These are phyloP conservation scores for Acarospora socialis DNA, from an alignment of 2,329 filamentous ascomycete genomes.

Conservation along the genomic window DNA sequence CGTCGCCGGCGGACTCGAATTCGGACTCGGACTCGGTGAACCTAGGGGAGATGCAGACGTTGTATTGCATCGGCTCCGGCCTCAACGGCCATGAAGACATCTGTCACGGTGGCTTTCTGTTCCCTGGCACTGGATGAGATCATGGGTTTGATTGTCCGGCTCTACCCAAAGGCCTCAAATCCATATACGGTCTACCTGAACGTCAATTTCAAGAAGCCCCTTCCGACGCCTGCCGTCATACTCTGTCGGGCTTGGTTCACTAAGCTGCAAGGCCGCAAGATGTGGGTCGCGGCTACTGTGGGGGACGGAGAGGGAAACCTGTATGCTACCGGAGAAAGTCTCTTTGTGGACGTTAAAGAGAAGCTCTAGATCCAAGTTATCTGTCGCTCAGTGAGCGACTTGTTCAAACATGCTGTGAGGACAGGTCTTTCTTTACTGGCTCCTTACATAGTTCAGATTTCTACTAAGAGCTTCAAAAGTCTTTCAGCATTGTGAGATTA, in stretches of 20 bases:
- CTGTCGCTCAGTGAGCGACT: too few species aligned
- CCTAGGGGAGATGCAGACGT: too few species aligned
- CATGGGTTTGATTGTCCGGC: slow-evolving; percentile 36
- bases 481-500: too few species aligned
- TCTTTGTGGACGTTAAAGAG: slow-evolving; percentile 28
- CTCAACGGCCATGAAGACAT: slow-evolving; percentile 40
- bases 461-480: too few species aligned
- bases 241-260: slow-evolving; percentile 32
- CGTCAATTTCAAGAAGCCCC: slow-evolving; percentile 38
- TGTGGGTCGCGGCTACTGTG: slow-evolving; percentile 34
- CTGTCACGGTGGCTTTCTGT: slow-evolving; percentile 44
- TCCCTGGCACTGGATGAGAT: slow-evolving; percentile 45
- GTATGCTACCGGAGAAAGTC: slow-evolving; percentile 37
- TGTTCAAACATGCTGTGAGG: too few species aligned
- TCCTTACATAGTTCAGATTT: too few species aligned
- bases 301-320: slow-evolving; percentile 35
- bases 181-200: slow-evolving; percentile 42
- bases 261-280: slow-evolving; percentile 40
- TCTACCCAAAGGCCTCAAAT: slow-evolving; percentile 23
- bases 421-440: too few species aligned
- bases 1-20: slow-evolving; percentile 19
- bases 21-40: too few species aligned
- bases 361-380: too few species aligned
- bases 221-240: slow-evolving; percentile 35
- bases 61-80: slow-evolving; percentile 34